phyloP scores from a whole-genome alignment of 768 basidiomycete species.

The Albatrellus ellisii region DNA sequence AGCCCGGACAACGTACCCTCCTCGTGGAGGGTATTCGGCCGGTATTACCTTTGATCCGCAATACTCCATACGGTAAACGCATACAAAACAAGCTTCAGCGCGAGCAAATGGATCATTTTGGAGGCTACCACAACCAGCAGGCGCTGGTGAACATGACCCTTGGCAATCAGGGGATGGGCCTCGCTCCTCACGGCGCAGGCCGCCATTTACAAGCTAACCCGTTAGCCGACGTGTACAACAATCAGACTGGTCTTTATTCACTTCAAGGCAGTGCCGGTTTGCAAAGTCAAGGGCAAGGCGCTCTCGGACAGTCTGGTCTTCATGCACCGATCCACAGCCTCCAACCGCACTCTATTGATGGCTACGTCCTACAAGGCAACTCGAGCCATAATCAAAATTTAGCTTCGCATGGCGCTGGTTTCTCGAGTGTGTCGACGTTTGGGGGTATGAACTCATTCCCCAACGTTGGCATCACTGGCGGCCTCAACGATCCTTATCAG shows the following conservation, averaged over 20 bases:
- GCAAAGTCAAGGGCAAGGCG: constrained; percentile 45
- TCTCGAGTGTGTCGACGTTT: constrained; percentile 41
- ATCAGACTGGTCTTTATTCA: constrained; percentile 49
- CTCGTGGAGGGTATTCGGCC: constrained; percentile 97
- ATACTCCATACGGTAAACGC: constrained; percentile 98
- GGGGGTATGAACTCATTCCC: constrained; percentile 40
- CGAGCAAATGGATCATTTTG: constrained; percentile 68
- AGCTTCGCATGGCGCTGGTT: constrained; percentile 44
- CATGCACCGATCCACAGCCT: constrained; percentile 40
- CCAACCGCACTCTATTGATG: constrained; percentile 64
- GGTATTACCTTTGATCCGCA: constrained; percentile 95
- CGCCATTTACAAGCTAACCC: constrained; percentile 47
- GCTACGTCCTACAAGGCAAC: constrained; percentile 68
- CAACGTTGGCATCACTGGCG: constrained; percentile 31
- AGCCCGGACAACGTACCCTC: constrained; percentile 81
- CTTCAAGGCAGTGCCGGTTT: constrained; percentile 39
- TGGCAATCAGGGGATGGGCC: constrained; percentile 40
- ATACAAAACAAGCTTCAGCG: constrained; percentile 98
- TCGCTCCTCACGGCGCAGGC: constrained; percentile 23
- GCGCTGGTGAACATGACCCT: constrained; percentile 45
- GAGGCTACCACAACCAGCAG: constrained; percentile 48
- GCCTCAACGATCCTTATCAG: constrained; percentile 68
- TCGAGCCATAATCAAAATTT: constrained; percentile 52
- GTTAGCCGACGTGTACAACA: constrained; percentile 52
- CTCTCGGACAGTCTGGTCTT: constrained; percentile 16